A percentile compares a stretch with the other conserved stretches of the same genome.
Conservation (phyloP, 176 grass and related monocot species). For the Panicum miliaceum region DNA sequence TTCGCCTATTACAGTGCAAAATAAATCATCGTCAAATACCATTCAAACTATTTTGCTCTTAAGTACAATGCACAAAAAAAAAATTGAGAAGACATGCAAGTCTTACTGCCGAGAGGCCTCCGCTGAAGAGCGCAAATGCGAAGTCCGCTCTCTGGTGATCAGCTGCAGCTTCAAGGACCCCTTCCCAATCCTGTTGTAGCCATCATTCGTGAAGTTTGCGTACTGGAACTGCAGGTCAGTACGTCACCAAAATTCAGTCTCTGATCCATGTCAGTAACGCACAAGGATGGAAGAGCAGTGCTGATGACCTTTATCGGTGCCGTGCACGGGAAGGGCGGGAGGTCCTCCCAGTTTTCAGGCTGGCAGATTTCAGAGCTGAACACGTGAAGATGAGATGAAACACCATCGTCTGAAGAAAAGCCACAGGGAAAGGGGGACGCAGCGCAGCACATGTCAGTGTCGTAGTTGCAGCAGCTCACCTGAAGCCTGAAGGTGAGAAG, state of each 20-base stretch:
- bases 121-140: conserved; percentile 56
- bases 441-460: no score
- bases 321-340: conserved; percentile 53
- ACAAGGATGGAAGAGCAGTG: not conserved
- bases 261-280: not conserved
- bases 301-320: conserved; percentile 55
- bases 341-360: conserved; percentile 44
- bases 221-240: conserved; percentile 55
- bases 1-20: conserved; percentile 52
- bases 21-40: not conserved
- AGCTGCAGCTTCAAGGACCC: conserved; percentile 60
- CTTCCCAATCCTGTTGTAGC: conserved; percentile 51
- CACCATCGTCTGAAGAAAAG: not conserved
- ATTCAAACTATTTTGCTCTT: not conserved
- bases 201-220: conserved; percentile 54
- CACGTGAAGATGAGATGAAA: not conserved
- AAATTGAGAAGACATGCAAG: not conserved
- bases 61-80: not conserved
- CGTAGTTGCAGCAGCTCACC: conserved; percentile 48
- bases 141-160: conserved; percentile 70
- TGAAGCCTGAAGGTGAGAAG: conserved; percentile 73
- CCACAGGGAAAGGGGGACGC: not conserved
- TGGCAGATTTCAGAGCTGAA: conserved; percentile 56
- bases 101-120: conserved; percentile 55
- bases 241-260: conserved; percentile 5